Base-by-base conservation (phyloP, 495 filamentous ascomycete species). In the Lasiosphaeria miniovina region DNA sequence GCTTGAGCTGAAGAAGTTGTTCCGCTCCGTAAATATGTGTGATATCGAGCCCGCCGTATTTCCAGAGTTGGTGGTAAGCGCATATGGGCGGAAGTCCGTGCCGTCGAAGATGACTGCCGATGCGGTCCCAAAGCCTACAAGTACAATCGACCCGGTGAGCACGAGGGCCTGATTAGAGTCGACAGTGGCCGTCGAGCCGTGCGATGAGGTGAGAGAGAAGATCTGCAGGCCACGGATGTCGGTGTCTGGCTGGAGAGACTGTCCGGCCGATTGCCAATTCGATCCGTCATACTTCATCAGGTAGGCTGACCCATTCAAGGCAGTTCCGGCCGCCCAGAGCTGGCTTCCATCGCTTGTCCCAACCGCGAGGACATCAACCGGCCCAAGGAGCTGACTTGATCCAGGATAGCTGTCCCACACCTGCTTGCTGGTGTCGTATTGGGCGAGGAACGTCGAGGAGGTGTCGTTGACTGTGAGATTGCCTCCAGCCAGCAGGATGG, bases 41-140 rank as follows among this genome's bases (percentile, higher is more conserved):
- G 88, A 84, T 62, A 99, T 82, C 59, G 84, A 89, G 49, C 93
- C 91, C 4, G 86, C 77, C 14, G 75, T 71, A 52, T 84, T 83
- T 64, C 84, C 78, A 12, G 75, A 73, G 32, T 80, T 87, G 36
- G 84, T 85, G 17, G 90, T 87, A 41, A 99, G 85, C 51, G 90
- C 81, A 72, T 91, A 96, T 6, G 94, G 94, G 32, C 75, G 75
- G 65, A 95, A 82, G 10, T 73, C 77, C 4, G 84, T 90, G 61
- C 94, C 93, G 64, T 98, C 88, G 72, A 85, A 98, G 43, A 96
- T 75, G 4, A 84, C 94, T 1, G 89, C 92, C n/a, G 93, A 96
- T 11, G 87, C 90, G 36, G 73, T 77, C 61, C 93, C 93, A 70
- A 91, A 95, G 52, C 73, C 72, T 0, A 88, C 84, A 36, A 97